Base-by-base conservation (phyloP, 345 rosid genomes). In the Murraya koenigii region DNA sequence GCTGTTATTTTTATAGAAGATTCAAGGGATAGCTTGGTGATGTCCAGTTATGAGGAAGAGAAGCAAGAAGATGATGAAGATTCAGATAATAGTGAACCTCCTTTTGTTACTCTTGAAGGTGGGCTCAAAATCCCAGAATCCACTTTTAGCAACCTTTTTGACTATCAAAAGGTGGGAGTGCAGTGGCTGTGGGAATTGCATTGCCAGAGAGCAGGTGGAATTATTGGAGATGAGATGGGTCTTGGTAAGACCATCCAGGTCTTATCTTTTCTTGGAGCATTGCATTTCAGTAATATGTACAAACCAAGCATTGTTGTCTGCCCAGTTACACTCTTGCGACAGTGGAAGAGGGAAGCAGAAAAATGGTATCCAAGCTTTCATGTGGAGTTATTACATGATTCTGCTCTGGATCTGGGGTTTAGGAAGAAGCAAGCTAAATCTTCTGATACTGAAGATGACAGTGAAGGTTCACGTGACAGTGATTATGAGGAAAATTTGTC, bases 141-240 rank as follows among this genome's bases (percentile, higher is more conserved):
- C 58, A 91, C 91, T 77, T 94, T 94, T 80, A 77, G 62, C 79
- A 80, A 89, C 35, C 99, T 96, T 83, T 96, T 91, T 81, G 99
- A 93, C 60, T 96, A 96, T 85, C 99, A 96, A 83, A 94, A 88
- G 88, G 97, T 96, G 71, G 99, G 99, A 49, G 97, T 96, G 79
- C 99, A 96, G 85, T 96, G 99, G 99, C 83, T 96, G 22, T 96
- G 99, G 98, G 99, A 96, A 84, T 87, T 96, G 88, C 99, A 96
- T 81, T 94, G 99, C 88, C 99, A 96, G 86, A 90, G 80, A 86
- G 98, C 97, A 78, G 99, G 99, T 82, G 99, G 99, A 56, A 94
- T 96, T 63, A 96, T 96, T 58, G 99, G 99, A 80, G 99, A 96
- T 84, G 99, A 96, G 86, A 96, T 96, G 98, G 98, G 99, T 77